These are phyloP conservation scores for Eucalyptus marginata DNA, from an alignment of 345 rosid genomes.

Conservation along the genomic window DNA sequence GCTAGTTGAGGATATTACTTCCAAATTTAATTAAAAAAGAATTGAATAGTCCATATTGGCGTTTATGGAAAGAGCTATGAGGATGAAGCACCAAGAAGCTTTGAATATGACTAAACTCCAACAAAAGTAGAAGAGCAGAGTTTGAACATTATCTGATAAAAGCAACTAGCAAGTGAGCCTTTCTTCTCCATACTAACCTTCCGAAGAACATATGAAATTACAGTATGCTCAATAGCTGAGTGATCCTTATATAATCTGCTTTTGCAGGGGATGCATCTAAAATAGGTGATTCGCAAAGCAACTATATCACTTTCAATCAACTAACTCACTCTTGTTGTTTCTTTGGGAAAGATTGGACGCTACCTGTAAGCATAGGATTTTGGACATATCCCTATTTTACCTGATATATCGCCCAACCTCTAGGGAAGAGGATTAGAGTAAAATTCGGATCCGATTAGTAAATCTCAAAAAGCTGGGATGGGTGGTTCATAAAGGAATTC, in stretches of 20 bases:
- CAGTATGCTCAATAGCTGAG: not conserved
- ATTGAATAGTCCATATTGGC: not conserved
- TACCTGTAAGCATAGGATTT: too few relatives aligned
- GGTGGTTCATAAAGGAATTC: too few relatives aligned
- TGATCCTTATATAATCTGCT: not conserved
- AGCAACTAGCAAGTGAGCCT: not conserved
- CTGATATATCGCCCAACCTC: too few relatives aligned
- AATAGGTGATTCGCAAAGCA: too few relatives aligned
- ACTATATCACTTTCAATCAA: too few relatives aligned
- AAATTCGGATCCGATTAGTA: too few relatives aligned
- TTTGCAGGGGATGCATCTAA: not conserved
- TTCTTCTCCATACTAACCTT: not conserved
- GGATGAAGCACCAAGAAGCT: not conserved
- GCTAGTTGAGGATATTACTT: not conserved
- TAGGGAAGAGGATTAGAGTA: too few relatives aligned
- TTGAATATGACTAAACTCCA: accelerated
- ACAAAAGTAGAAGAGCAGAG: not conserved
- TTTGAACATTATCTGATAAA: not conserved
- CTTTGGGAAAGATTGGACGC: too few relatives aligned
- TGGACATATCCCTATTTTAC: too few relatives aligned
- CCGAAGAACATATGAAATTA: not conserved
- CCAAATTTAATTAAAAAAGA: not conserved
- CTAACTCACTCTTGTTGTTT: accelerated
- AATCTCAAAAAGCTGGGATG: too few relatives aligned
- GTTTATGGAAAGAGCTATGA: too few relatives aligned